Evolutionary conservation across 805 yeast species (phyloP), one percentile per base, ranked within the genome.

Genomic region (Cyberlindnera sargentensis): DNA sequence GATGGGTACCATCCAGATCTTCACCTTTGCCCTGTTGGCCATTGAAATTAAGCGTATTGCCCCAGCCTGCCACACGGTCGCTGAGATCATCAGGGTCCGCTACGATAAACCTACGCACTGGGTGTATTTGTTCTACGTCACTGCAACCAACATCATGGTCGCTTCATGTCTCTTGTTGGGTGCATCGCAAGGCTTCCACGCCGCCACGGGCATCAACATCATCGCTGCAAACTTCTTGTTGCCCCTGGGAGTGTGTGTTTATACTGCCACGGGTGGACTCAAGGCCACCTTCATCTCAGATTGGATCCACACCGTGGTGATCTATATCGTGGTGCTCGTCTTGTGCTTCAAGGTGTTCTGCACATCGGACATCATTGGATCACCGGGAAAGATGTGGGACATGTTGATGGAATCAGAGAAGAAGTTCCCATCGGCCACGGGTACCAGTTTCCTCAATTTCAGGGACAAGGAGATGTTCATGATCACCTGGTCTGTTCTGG

Each of bases 251-350:
- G 78, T 75, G 20, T 57, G 69, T 45, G 55, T 71, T 28, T 75
- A 74, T 51, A 75, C 79, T 0, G 62, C 69, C 7, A 62, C 70
- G 32, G 79, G 79, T 37, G 80, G 79, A 8, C 57, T 75, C 32
- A 72, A 69, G 45, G 72, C 78, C 6, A 74, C 80, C 3, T 73
- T 73, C 48, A 57, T 74, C 32, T 69, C 78, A 5, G 79, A 74
- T 50, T 73, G 73, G 70, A 65, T 70, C 39, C 78, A 73, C 53
- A 70, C 76, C 0, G 71, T 70, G 29, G 66, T 73, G 41, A 66
- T 73, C 37, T 70, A 66, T 46, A 49, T 65, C 25, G 61, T 71
- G 23, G 55, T 71, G 10, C 47, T 70, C 27, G 56, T 62, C 6
- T 45, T 66, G 4, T 53, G 52, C 7, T 70, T 61, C 49, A 60